A percentile compares a stretch with the other conserved stretches of the same genome.
These are phyloP conservation scores for Mollisiaceae sp. DNA, from an alignment of 2,329 filamentous ascomycete species.

Conservation along the genomic window DNA sequence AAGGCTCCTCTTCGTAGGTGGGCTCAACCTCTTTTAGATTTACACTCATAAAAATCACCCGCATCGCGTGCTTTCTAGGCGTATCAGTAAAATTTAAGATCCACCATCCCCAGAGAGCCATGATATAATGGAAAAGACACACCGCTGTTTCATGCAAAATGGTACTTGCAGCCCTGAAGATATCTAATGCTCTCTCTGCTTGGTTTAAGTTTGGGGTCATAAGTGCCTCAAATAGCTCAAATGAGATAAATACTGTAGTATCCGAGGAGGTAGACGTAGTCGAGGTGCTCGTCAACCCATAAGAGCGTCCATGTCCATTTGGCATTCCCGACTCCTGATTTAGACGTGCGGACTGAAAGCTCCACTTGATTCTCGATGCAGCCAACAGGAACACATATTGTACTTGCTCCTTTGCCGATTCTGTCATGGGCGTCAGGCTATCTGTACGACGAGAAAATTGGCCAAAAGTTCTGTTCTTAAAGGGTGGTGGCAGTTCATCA, in stretches of 20 bases:
- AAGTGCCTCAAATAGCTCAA: background rate
- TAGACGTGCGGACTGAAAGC: background rate
- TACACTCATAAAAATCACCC: background rate
- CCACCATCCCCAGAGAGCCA: background rate
- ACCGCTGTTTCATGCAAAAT: constrained; percentile 19
- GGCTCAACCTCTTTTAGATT: too few species aligned
- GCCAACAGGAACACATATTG: background rate
- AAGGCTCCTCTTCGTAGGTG: background rate
- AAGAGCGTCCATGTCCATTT: background rate
- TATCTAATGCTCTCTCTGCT: constrained; percentile 1
- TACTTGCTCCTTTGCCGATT: background rate
- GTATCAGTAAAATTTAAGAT: background rate
- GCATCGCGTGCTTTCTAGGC: constrained; percentile 8
- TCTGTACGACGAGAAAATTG: background rate
- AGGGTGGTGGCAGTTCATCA: background rate
- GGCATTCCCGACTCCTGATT: background rate
- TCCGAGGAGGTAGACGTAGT: background rate
- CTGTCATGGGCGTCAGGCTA: background rate
- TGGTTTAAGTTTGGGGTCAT: constrained; percentile 11
- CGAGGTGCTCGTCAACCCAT: background rate
- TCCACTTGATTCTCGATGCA: background rate
- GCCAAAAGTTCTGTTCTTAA: background rate
- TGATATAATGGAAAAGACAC: background rate
- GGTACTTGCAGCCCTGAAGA: background rate
- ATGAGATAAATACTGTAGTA: background rate